phyloP scores from a whole-genome alignment of 495 filamentous ascomycete species.

The Jackrogersella multiformis region DNA sequence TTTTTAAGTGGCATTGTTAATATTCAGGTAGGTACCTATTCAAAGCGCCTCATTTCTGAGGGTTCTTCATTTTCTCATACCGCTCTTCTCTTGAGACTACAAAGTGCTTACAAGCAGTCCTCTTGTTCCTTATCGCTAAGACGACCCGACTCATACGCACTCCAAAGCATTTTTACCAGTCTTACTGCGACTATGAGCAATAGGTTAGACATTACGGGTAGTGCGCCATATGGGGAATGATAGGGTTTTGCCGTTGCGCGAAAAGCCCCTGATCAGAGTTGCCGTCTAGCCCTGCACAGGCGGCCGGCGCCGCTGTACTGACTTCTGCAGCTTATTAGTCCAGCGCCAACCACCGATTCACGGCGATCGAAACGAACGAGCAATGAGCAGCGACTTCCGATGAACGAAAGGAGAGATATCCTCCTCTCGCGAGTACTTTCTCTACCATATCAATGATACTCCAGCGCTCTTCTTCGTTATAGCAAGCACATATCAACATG shows the following conservation, averaged over 20 bases:
- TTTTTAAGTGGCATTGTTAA: slow-evolving; percentile 7
- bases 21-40: no score
- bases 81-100: not conserved
- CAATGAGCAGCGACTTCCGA: not conserved
- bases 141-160: not conserved
- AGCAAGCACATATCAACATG: not conserved
- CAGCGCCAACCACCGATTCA: not conserved
- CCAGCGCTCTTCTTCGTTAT: not conserved
- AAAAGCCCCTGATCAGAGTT: slow-evolving; percentile 8
- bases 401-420: not conserved
- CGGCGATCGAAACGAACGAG: not conserved
- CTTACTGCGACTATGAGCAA: not conserved
- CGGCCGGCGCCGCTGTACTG: slow-evolving; percentile 32
- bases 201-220: not conserved
- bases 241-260: not conserved
- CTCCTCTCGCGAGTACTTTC: not conserved
- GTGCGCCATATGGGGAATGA: no score
- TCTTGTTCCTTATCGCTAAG: not conserved
- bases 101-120: not conserved
- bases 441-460: not conserved
- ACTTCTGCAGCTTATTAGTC: not conserved
- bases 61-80: not conserved
- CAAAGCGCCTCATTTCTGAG: not conserved
- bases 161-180: slow-evolving; percentile 3
- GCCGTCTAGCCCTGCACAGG: slow-evolving; percentile 6